Conservation (phyloP, 2,329 filamentous ascomycete genomes). For the Aureobasidium vineae region DNA sequence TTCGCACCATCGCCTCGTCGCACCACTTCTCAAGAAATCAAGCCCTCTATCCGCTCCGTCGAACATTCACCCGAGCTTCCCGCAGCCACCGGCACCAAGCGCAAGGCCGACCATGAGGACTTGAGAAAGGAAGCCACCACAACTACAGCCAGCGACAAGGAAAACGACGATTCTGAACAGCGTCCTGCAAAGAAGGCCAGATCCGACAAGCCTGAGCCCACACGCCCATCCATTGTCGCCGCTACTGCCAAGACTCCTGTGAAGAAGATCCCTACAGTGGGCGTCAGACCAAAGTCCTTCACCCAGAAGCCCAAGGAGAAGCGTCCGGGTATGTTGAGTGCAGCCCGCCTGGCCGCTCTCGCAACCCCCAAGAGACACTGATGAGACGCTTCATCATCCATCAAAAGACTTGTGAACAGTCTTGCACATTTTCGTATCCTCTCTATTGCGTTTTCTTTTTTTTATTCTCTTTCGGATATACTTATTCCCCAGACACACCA, state of each 20-base stretch:
- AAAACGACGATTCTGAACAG: constrained; percentile 42
- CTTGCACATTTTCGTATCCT: constrained; percentile 7
- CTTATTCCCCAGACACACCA: constrained; percentile 7
- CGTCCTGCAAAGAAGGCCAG: constrained; percentile 29
- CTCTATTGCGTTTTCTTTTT: neutral
- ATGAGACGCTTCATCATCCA: neutral
- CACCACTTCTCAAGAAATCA: constrained; percentile 31
- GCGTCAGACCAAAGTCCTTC: constrained; percentile 37
- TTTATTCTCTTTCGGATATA: constrained; percentile 3
- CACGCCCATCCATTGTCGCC: constrained; percentile 31
- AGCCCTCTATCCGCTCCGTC: constrained; percentile 48
- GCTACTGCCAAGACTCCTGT: constrained; percentile 31
- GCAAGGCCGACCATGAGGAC: constrained; percentile 41
- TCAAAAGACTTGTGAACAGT: neutral
- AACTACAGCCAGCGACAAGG: constrained; percentile 39
- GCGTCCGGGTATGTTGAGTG: constrained; percentile 26
- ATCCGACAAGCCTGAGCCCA: constrained; percentile 13
- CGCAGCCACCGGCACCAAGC: constrained; percentile 42
- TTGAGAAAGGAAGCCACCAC: constrained; percentile 20
- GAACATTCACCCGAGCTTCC: constrained; percentile 36
- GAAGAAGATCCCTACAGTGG: constrained; percentile 34
- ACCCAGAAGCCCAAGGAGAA: constrained; percentile 35
- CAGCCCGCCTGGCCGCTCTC: constrained; percentile 26
- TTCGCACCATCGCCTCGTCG: constrained; percentile 43
- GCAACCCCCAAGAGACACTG: constrained; percentile 26